These are phyloP conservation scores for Lecanicillium sp. DNA, from an alignment of 2,329 filamentous ascomycete genomes.

Conservation along the genomic window DNA sequence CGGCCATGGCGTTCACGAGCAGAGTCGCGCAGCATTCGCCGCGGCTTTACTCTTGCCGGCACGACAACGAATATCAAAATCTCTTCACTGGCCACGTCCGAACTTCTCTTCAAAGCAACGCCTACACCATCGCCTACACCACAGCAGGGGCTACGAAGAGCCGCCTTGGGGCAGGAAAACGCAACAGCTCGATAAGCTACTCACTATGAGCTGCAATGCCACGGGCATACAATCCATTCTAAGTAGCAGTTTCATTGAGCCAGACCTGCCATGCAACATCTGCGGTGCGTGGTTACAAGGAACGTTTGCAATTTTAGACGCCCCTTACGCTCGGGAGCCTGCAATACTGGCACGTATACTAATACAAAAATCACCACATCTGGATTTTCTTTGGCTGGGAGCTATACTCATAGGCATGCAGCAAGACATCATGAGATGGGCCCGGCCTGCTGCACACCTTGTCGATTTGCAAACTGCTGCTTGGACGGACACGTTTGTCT, in stretches of 20 bases:
- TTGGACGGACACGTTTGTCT: constrained; percentile 11
- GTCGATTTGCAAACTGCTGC: constrained; percentile 16
- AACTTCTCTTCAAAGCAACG: neutral
- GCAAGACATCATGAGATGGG: constrained; percentile 12
- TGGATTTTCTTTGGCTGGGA: constrained; percentile 17
- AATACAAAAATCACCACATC: constrained; percentile 8
- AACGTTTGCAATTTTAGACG: neutral
- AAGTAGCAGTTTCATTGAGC: constrained; percentile 15
- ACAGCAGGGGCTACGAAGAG: neutral
- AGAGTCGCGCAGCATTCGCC: constrained; percentile 12
- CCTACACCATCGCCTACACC: neutral
- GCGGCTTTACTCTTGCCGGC: constrained; percentile 13
- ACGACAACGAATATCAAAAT: constrained; percentile 4
- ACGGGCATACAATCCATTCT: constrained; percentile 6
- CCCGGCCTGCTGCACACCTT: constrained; percentile 8
- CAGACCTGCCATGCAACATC: constrained; percentile 12
- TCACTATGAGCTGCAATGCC: constrained; percentile 16
- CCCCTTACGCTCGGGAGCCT: neutral
- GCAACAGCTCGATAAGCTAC: constrained; percentile 15
- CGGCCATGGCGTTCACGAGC: constrained; percentile 1
- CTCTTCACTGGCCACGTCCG: constrained; percentile 6
- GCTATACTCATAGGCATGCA: constrained; percentile 12
- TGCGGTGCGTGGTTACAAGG: constrained; percentile 3
- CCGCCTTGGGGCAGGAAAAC: constrained; percentile 12
- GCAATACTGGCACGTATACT: neutral